Evolutionary conservation across 257 asterid genomes (phyloP), one percentile per base, ranked within the genome.

Genomic region (Striga asiatica): DNA sequence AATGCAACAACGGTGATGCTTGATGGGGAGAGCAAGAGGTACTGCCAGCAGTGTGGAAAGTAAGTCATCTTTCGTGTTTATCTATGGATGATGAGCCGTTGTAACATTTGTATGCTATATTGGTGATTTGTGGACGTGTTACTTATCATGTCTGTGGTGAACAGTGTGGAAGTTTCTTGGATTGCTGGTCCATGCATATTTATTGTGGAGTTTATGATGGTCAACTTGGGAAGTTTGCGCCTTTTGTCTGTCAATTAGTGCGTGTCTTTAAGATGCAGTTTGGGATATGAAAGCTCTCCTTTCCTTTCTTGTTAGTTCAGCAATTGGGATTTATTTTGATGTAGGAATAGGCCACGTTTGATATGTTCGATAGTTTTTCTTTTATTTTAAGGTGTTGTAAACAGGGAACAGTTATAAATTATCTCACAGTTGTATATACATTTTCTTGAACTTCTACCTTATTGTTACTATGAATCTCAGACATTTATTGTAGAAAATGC

Each of bases 1-100:
- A 82, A 68, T 71, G 95, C 97, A 24, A 68, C 48, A 29, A 52
- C 74, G 0, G 98, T 92, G 37, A 61, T 72, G 53, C 73, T 88
- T 62, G 97, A 80, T 56, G 98, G 94, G 18, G 84, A 80, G 62
- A 78, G 60, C 78, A 92, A 82, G 81, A 74, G 98, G 60, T 92
- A 88, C 21, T 92, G 97, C 60, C 97, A 92, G 64, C 98, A 92
- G 73, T 78, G 84, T 61, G 84, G 84, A 19, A 78, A 78, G 84
- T 74, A 72, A 56, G 66, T 48, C n/a, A 5, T 35, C 4, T 47
- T 8, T 18, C n/a, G n/a, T 41, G 14, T 16, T 24, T 22, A 1
- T 27, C 8, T 3, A 23, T 3, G n/a, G 5, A 8, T 14, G 6
- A 37, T 41, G 19, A 8, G 25, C 22, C 10, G 20, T 38, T 23